Conservation (phyloP, 176 grass and related monocot genomes). For the Triticum monococcum region DNA sequence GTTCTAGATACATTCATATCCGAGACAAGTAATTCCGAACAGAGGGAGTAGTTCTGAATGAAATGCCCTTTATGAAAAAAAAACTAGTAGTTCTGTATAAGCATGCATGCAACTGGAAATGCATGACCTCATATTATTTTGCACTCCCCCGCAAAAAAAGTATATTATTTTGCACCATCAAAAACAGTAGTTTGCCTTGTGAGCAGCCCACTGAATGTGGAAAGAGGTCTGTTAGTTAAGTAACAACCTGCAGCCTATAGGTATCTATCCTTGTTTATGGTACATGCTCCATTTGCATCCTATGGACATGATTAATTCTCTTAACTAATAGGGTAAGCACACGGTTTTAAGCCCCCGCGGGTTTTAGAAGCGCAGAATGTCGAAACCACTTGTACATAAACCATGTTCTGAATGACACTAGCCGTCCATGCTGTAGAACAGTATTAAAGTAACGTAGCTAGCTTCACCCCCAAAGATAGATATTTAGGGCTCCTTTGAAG, state of each 20-base stretch:
- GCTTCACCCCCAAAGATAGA: not conserved
- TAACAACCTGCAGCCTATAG: not conserved
- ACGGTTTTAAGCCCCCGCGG: not conserved
- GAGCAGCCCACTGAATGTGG: constrained; percentile 26
- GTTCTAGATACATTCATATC: too few relatives aligned
- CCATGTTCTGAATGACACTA: too few relatives aligned
- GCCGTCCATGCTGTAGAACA: not conserved
- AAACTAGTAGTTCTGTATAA: too few relatives aligned
- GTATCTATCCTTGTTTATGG: constrained; percentile 17
- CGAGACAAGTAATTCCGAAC: too few relatives aligned
- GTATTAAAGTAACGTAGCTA: not conserved
- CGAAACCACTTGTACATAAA: not conserved
- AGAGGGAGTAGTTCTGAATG: too few relatives aligned
- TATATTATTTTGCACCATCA: not conserved
- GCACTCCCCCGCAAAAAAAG: too few relatives aligned
- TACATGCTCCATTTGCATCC: constrained; percentile 13
- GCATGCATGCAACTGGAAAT: too few relatives aligned
- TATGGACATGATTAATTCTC: not conserved
- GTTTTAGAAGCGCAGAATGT: not conserved
- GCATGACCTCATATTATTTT: too few relatives aligned
- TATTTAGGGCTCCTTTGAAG: not conserved
- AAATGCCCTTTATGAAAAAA: too few relatives aligned
- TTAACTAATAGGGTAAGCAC: not conserved
- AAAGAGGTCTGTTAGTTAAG: constrained; percentile 19
- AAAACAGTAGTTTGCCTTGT: constrained; percentile 28